phyloP scores from a whole-genome alignment of 495 filamentous ascomycete species.

The Xylaria grammica region DNA sequence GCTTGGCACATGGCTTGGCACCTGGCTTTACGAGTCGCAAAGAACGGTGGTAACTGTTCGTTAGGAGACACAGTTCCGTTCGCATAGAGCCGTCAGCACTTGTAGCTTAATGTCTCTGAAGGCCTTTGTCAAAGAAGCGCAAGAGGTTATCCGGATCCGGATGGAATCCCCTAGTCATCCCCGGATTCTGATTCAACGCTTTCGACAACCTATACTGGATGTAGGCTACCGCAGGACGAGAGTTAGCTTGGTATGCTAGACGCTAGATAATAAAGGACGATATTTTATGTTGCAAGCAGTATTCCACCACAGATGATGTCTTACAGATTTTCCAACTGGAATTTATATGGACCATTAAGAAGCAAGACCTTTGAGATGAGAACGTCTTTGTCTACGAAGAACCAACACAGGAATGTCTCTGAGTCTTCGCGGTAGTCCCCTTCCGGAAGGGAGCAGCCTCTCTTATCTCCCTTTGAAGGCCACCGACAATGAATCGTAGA shows the following conservation, averaged over 20 bases:
- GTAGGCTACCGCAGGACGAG: background rate
- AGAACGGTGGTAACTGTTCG: background rate
- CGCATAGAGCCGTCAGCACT: background rate
- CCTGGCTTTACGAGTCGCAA: background rate
- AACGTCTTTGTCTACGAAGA: constrained; percentile 18
- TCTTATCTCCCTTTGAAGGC: constrained; percentile 30
- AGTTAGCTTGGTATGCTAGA: background rate
- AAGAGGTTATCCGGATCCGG: constrained; percentile 12
- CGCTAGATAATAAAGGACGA: background rate
- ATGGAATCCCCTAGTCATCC: background rate
- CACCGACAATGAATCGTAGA: constrained; percentile 29
- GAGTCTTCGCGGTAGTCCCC: constrained; percentile 28
- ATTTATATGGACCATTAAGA: background rate
- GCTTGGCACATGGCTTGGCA: too few relatives aligned
- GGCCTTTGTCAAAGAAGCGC: background rate
- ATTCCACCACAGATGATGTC: constrained; percentile 3
- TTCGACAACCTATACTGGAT: background rate
- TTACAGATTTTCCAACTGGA: constrained; percentile 7
- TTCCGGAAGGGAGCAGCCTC: constrained; percentile 18
- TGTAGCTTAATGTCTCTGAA: background rate
- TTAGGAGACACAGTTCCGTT: background rate
- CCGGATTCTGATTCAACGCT: background rate
- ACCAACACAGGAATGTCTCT: constrained; percentile 28
- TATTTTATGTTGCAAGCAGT: background rate
- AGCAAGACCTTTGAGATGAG: background rate